Evolutionary conservation across 805 yeast species (phyloP), one percentile per base, ranked within the genome.

Genomic region (Komagataella populi): DNA sequence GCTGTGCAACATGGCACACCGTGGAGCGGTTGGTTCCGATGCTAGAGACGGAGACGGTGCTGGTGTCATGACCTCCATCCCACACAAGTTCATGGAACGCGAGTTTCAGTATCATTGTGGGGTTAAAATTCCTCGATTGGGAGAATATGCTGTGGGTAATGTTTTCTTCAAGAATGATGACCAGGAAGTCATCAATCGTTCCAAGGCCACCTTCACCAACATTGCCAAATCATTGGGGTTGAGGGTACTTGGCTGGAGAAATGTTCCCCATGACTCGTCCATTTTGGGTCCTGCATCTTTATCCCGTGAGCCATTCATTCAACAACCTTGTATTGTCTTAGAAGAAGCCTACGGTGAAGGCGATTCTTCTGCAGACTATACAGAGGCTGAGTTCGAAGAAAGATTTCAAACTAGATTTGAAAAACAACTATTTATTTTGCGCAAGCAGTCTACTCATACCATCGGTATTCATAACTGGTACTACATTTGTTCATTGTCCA

Each of bases 41-140:
- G 95, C 97, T 20, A 81, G 89, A 61, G 96, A 91, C 66, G 99
- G 99, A 69, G 99, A 91, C 65, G 99, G 99, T 69, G 99, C 99
- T 23, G 99, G 99, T 67, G 88, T 91, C 55, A 80, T 91, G 79
- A 80, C 93, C 49, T 84, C 96, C 30, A 81, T 91, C 55, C 96
- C 97, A 43, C 96, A 90, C 70, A 81, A 78, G 57, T 87, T 93
- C 66, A 80, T 91, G 75, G 68, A 69, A 54, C 80, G 91, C 66
- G 98, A 91, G 70, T 90, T 90, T 65, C 78, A 78, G 60, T 80
- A 83, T 59, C 78, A 79, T 53, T 75, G 84, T 61, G 72, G 79
- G 57, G 71, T 87, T 51, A 74, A 73, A 53, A 71, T 91, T 54
- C 98, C 98, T 20, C 71, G 73, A 4, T 70, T 73, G 54, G 96